Conservation (phyloP, 257 asterid genomes). For the Cinchona pubescens region DNA sequence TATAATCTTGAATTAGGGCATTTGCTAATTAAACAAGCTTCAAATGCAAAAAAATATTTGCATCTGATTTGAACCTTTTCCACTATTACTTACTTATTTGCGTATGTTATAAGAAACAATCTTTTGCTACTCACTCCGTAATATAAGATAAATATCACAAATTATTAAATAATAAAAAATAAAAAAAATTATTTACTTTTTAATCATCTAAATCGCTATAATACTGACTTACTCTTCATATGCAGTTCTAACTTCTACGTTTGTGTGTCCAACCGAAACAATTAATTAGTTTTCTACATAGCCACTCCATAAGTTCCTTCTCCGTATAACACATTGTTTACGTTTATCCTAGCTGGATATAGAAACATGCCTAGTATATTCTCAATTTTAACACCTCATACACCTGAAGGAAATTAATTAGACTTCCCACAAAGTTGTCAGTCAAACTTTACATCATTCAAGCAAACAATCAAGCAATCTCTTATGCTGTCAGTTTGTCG, state of each 20-base stretch:
- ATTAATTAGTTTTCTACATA: neutral
- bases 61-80: neutral
- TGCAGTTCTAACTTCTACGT: too few relatives aligned
- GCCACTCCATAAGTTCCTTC: too few relatives aligned
- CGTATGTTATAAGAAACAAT: too few relatives aligned
- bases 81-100: too few relatives aligned
- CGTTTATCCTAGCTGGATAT: neutral
- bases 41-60: neutral
- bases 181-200: too few relatives aligned
- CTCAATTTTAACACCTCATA: neutral
- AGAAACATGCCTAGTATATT: neutral
- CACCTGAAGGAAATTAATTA: neutral
- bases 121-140: too few relatives aligned
- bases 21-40: neutral
- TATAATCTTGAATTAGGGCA: slow-evolving; percentile 6
- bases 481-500: neutral
- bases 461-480: neutral
- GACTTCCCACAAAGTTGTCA: neutral
- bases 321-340: neutral
- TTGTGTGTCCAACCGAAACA: neutral
- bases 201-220: too few relatives aligned
- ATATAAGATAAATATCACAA: too few relatives aligned
- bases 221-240: too few relatives aligned
- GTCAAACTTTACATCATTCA: slow-evolving; percentile 2
- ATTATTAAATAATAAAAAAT: too few relatives aligned